Percentiles rank a stretch among this genome's conserved stretches.
Evolutionary conservation across 495 filamentous ascomycete species (phyloP).

Genomic region (Penicillium longicatenatum): DNA sequence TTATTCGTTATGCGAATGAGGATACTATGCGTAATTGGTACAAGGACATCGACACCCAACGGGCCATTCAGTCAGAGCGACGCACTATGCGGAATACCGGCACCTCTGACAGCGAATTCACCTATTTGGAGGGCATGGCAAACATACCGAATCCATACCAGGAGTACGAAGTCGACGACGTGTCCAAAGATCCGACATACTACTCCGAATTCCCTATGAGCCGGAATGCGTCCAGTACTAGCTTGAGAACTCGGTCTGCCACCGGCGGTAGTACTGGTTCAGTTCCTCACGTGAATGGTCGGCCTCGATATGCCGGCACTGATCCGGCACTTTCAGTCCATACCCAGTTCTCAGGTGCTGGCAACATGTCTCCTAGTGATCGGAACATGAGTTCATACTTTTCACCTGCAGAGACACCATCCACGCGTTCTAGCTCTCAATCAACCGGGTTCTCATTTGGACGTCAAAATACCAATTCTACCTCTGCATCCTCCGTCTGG

Average conservation of each 20-base stretch:
- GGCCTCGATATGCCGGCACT: slow-evolving; percentile 70
- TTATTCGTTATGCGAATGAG: slow-evolving; percentile 89
- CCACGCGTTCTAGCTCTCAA: slow-evolving; percentile 79
- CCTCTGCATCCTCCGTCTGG: slow-evolving; percentile 57
- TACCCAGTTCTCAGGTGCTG: slow-evolving; percentile 58
- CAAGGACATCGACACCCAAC: slow-evolving; percentile 53
- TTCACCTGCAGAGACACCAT: slow-evolving; percentile 87
- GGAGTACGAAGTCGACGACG: slow-evolving; percentile 79
- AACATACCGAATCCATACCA: slow-evolving; percentile 77
- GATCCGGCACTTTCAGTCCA: slow-evolving; percentile 68
- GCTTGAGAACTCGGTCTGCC: slow-evolving; percentile 75
- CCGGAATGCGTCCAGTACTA: slow-evolving; percentile 79
- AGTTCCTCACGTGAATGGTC: slow-evolving; percentile 45
- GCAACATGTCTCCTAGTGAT: slow-evolving; percentile 54
- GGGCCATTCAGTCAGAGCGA: slow-evolving; percentile 44
- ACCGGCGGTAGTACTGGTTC: slow-evolving; percentile 68
- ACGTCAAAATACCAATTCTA: slow-evolving; percentile 58
- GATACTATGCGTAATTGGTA: slow-evolving; percentile 92
- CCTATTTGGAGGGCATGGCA: slow-evolving; percentile 69
- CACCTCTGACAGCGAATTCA: slow-evolving; percentile 74
- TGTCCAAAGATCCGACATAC: slow-evolving; percentile 47
- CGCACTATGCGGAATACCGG: slow-evolving; percentile 53
- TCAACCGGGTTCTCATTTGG: slow-evolving; percentile 74
- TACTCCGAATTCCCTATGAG: slow-evolving; percentile 60
- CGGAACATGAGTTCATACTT: slow-evolving; percentile 78